Base-by-base conservation (phyloP, 2,329 filamentous ascomycete genomes). In the Byssochlamys sp. region DNA sequence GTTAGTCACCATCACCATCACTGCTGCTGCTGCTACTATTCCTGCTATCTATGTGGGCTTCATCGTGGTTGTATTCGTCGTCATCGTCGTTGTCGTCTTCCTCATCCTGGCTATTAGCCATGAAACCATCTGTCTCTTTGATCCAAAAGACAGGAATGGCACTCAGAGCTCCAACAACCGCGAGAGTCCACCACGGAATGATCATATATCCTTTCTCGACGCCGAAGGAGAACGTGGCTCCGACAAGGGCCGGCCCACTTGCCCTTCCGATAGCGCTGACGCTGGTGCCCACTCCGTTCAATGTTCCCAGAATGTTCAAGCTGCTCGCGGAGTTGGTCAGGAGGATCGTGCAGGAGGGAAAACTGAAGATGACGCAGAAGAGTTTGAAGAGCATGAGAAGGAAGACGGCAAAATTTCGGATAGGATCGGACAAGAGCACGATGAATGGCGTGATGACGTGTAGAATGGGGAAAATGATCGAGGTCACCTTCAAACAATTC, bases 271-370 rank as follows among this genome's bases (percentile, higher is more conserved):
- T 72, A 0, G 89, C 91, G 62, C 86, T 87, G 33, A 91, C 84
- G 57, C 87, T 88, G 0, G 91, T 96, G 0, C 90, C 91, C 60
- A 96, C 85, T 2, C 92, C 94, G 67, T 97, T 97, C 57, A 97
- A 76, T 0, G 91, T 96, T 1, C 91, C 91, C 4, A 97, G 81
- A 9, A 95, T 83, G 50, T 81, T 78, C 14, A 96, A 76, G 56
- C 87, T 91, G 0, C 80, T 75, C 3, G 90, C 90, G 9, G 87
- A 90, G 73, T 96, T 96, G 28, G 91, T 96, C 39, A 97, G 81
- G 53, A 97, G 79, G 64, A 97, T 96, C 4, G 90, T 95, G 27
- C 83, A 87, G 66, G 89, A 94, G 0, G 94, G 92, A 70, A 96
- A 96, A 0, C 88, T 88, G 66, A 96, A 87, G 62, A 95, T 94